Percentiles rank a stretch among this genome's conserved stretches.
phyloP scores from a whole-genome alignment of 257 asterid species.

The Parsonsia alboflavescens region DNA sequence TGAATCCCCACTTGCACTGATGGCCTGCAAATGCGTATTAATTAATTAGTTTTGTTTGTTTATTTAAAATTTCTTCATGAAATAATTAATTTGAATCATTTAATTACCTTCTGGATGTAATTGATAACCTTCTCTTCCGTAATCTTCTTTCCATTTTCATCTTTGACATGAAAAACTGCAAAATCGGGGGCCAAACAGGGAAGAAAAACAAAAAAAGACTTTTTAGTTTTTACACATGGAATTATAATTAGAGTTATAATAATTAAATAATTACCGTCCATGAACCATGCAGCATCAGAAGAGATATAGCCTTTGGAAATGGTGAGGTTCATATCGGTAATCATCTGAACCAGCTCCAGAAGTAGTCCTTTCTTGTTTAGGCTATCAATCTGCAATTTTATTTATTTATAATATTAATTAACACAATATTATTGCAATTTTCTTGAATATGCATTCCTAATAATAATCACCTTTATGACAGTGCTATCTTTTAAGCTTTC shows the following conservation, averaged over 20 bases:
- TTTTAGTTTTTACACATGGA: too few species aligned
- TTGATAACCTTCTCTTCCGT: constrained; percentile 56
- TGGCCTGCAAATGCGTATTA: too few species aligned
- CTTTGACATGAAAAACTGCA: constrained; percentile 73
- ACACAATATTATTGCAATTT: too few species aligned
- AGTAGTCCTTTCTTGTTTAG: constrained; percentile 63
- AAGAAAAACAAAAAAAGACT: too few species aligned
- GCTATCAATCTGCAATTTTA: constrained; percentile 50
- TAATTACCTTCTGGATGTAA: constrained; percentile 64
- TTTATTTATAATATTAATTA: too few species aligned
- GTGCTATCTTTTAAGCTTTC: constrained; percentile 55
- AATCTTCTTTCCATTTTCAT: constrained; percentile 55
- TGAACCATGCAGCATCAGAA: constrained; percentile 77
- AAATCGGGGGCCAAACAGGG: too few species aligned
- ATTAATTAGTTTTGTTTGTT: too few species aligned
- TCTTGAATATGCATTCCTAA: too few species aligned
- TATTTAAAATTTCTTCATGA: too few species aligned
- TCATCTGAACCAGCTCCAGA: constrained; percentile 66
- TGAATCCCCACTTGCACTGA: constrained; percentile 31
- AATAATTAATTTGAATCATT: too few species aligned
- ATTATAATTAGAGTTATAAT: too few species aligned
- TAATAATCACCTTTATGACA: constrained; percentile 51
- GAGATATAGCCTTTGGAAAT: constrained; percentile 69
- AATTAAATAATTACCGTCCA: constrained; percentile 64
- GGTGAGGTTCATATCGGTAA: constrained; percentile 68